Evolutionary conservation across 1,139 yeast genomes (phyloP).

Genomic region (Yamadazyma atlantica): DNA sequence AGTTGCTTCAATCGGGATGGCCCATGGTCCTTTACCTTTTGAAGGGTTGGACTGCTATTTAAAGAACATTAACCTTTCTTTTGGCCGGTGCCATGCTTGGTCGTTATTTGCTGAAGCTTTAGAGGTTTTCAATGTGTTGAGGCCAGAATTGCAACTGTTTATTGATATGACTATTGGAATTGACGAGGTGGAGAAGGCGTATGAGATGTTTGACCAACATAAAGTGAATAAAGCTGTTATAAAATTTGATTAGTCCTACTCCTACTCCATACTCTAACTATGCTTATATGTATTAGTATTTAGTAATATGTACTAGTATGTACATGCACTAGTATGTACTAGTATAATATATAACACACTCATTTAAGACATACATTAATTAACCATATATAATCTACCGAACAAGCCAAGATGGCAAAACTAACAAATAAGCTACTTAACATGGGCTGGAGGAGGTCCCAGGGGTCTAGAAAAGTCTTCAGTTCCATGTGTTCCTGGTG

Average conservation of each 20-base stretch:
- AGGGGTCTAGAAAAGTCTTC: constrained; percentile 9
- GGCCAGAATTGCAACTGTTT: constrained; percentile 45
- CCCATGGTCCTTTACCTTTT: constrained; percentile 59
- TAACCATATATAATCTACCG: neutral
- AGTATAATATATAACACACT: too few relatives aligned
- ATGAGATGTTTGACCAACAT: constrained; percentile 52
- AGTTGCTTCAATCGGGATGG: constrained; percentile 62
- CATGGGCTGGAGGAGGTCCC: constrained; percentile 19
- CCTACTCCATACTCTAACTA: too few relatives aligned
- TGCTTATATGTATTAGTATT: too few relatives aligned
- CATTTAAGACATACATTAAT: too few relatives aligned
- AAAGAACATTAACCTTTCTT: constrained; percentile 57
- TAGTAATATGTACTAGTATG: too few relatives aligned
- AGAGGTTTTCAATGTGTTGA: constrained; percentile 44
- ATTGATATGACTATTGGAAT: constrained; percentile 47
- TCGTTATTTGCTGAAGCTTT: constrained; percentile 56
- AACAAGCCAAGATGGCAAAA: too few relatives aligned
- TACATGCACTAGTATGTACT: too few relatives aligned
- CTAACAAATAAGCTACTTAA: constrained; percentile 8
- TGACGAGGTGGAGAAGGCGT: constrained; percentile 47
- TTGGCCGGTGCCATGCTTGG: constrained; percentile 67
- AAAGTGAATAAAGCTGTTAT: constrained; percentile 59
- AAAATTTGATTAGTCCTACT: constrained; percentile 17
- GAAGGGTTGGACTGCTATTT: constrained; percentile 57
- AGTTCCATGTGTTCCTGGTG: neutral